Evolutionary conservation across 148 eudicot genomes (phyloP).

Genomic region (Rheum nobile): DNA sequence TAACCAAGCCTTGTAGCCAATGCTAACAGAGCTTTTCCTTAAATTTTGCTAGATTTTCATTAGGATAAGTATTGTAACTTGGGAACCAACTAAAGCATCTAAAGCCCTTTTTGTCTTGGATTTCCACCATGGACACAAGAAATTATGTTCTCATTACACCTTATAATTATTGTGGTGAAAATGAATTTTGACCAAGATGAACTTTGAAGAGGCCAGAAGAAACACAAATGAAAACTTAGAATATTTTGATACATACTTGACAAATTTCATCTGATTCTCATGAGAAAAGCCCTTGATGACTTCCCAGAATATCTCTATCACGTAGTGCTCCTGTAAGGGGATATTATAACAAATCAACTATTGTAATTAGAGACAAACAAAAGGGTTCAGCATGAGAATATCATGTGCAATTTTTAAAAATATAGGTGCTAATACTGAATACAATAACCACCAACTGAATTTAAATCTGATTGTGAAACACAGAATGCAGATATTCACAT

Average conservation of each 20-base stretch:
- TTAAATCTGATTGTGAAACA: not conserved
- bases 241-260: slow-evolving; percentile 53
- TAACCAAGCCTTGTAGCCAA: not conserved
- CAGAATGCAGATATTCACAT: not conserved
- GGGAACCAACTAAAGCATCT: not conserved
- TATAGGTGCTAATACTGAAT: not conserved
- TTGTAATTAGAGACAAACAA: not conserved
- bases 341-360: not conserved
- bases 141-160: not conserved
- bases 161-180: not conserved
- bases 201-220: not conserved
- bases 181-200: not conserved
- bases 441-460: not conserved
- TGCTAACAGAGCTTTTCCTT: not conserved
- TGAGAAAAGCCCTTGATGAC: slow-evolving; percentile 63
- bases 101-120: not conserved
- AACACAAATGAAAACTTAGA: not conserved
- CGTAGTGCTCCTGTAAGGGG: slow-evolving; percentile 79
- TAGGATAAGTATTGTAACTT: not conserved
- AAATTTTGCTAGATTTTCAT: not conserved
- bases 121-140: not conserved
- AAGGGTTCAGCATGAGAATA: not conserved
- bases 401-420: not conserved
- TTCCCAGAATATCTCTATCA: slow-evolving; percentile 89
- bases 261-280: slow-evolving; percentile 75